phyloP scores from a whole-genome alignment of 768 basidiomycete genomes.

The Rubroboletus satanas region DNA sequence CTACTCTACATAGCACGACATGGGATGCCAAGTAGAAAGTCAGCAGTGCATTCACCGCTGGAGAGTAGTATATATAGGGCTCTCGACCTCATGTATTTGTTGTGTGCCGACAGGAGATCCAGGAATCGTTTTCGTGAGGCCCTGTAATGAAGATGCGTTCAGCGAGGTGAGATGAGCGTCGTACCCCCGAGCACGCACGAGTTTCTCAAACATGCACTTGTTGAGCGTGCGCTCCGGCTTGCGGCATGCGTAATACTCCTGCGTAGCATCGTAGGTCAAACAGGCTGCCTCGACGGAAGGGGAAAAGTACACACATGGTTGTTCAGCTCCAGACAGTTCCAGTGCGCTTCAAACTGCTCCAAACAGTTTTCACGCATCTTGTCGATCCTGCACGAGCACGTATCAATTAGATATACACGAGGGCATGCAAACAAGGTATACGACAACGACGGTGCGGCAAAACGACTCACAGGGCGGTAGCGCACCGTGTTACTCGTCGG shows the following conservation, averaged over 20 bases:
- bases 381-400: conserved; percentile 54
- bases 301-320: conserved; percentile 77
- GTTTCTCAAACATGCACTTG: conserved; percentile 93
- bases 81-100: conserved; percentile 86
- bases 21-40: not conserved
- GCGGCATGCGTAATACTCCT: conserved; percentile 90
- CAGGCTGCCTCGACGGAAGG: not conserved
- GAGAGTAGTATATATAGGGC: conserved; percentile 74
- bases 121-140: conserved; percentile 87
- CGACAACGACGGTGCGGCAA: not conserved
- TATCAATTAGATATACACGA: not conserved
- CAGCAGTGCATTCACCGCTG: conserved; percentile 60
- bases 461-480: conserved; percentile 78
- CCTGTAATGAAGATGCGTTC: conserved; percentile 44
- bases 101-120: conserved; percentile 77
- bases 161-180: not conserved
- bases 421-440: not conserved
- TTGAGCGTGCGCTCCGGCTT: conserved; percentile 86
- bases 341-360: conserved; percentile 84
- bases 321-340: conserved; percentile 89
- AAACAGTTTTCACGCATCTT: conserved; percentile 94
- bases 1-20: conserved; percentile 21
- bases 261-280: not conserved
- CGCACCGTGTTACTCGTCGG: conserved; percentile 90
- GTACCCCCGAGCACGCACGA: conserved; percentile 53